phyloP scores from a whole-genome alignment of 768 basidiomycete genomes.

The Leucogyrophana mollusca region DNA sequence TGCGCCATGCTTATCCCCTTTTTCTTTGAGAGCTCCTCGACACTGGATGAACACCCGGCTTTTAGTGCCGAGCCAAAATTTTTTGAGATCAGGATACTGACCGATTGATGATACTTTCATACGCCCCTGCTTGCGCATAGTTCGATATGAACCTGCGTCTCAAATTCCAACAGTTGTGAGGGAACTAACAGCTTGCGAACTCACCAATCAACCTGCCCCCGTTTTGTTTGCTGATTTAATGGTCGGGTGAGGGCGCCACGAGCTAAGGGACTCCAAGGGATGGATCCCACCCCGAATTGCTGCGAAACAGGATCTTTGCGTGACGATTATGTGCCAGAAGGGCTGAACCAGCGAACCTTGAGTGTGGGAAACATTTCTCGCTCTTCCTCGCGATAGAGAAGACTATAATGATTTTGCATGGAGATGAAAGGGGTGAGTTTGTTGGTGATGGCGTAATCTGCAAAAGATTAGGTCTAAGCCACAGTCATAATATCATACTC shows the following conservation, averaged over 20 bases:
- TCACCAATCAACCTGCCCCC: slow-evolving; percentile 24
- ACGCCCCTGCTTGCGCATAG: slow-evolving; percentile 21
- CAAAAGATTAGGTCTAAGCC: background rate
- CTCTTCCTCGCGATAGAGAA: slow-evolving; percentile 62
- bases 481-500: background rate
- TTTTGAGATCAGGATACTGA: slow-evolving; percentile 4
- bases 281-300: slow-evolving; percentile 42
- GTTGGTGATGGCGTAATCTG: slow-evolving; percentile 40
- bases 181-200: background rate
- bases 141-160: slow-evolving; percentile 21
- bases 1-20: slow-evolving; percentile 41
- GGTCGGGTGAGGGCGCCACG: slow-evolving; percentile 36
- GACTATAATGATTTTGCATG: slow-evolving; percentile 62
- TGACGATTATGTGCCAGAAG: background rate
- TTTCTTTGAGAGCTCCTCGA: slow-evolving; percentile 38
- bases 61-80: background rate
- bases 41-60: slow-evolving; percentile 18
- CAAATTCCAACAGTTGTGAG: background rate
- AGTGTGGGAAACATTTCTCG: slow-evolving; percentile 56
- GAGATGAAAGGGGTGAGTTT: slow-evolving; percentile 55
- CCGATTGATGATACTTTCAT: slow-evolving; percentile 28
- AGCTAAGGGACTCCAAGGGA: slow-evolving; percentile 46
- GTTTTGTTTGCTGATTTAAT: slow-evolving; percentile 25
- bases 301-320: slow-evolving; percentile 15
- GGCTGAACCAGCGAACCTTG: slow-evolving; percentile 17